Percentiles rank a stretch among this genome's conserved stretches.
Conservation (phyloP, 2,329 filamentous ascomycete genomes). For the Pseudogymnoascus sp. region DNA sequence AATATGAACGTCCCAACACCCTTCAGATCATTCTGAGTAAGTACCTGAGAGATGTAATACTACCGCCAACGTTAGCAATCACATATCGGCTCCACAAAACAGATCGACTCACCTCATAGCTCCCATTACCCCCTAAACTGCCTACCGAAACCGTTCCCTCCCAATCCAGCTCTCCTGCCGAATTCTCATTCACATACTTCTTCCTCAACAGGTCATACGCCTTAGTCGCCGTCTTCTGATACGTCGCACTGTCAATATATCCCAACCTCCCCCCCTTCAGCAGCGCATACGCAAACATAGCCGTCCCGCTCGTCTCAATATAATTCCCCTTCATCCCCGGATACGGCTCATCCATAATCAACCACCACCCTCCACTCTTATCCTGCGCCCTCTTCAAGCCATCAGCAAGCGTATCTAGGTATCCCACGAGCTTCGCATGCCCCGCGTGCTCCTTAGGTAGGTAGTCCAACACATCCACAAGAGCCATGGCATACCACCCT, state of each 20-base stretch:
- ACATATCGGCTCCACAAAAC: neutral
- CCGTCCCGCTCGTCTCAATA: slow-evolving; percentile 32
- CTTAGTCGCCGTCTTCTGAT: slow-evolving; percentile 14
- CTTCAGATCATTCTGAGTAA: slow-evolving; percentile 21
- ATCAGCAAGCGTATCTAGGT: slow-evolving; percentile 11
- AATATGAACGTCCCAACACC: slow-evolving; percentile 21
- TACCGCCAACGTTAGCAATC: slow-evolving; percentile 2
- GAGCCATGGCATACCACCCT: slow-evolving; percentile 33
- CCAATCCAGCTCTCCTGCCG: slow-evolving; percentile 18
- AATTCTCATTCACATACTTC: slow-evolving; percentile 8
- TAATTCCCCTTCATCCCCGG: slow-evolving; percentile 28
- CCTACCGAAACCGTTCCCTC: slow-evolving; percentile 20
- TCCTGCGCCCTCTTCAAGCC: slow-evolving; percentile 18
- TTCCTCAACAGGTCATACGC: slow-evolving; percentile 19
- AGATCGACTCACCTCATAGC: slow-evolving; percentile 18
- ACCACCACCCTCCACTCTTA: slow-evolving; percentile 32
- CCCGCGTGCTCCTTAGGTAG: slow-evolving; percentile 20
- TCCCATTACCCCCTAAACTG: slow-evolving; percentile 18
- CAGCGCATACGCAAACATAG: slow-evolving; percentile 34
- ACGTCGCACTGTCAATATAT: slow-evolving; percentile 22
- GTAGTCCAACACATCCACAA: slow-evolving; percentile 31
- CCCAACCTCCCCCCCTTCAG: slow-evolving; percentile 32
- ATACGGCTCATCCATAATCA: slow-evolving; percentile 26
- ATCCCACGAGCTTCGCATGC: slow-evolving; percentile 9
- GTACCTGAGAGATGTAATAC: slow-evolving; percentile 20